Base-by-base conservation (phyloP, 768 basidiomycete genomes). In the Lyophyllum semitale region DNA sequence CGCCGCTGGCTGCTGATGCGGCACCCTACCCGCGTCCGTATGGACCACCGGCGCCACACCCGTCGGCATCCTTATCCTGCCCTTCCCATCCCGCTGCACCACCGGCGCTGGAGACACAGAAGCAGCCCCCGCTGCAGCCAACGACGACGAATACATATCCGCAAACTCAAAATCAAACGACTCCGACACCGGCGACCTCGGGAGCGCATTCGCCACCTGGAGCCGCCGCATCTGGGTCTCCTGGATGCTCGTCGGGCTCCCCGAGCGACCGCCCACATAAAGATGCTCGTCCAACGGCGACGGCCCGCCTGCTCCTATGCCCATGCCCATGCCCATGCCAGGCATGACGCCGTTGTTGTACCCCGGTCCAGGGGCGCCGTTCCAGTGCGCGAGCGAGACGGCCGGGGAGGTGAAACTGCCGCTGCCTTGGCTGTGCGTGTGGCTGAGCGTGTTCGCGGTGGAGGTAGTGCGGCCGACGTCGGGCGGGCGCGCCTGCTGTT, bases 221-320 rank as follows among this genome's bases (percentile, higher is more conserved):
- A 79, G 61, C 43, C 61, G 55, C 13, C 62, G 60, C n/a, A 69
- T 51, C n/a, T 67, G 68, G 27, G 64, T 70, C 50, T 78, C 73
- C 52, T 72, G 72, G 52, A 76, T 56, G 57, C 73, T 76, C 54
- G 71, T 70, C n/a, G 77, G 77, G 54, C 75, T 79, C 6, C 76
- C 77, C 0, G 71, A 58, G 17, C 77, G 73, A n/a, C 62, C 54
- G 20, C 62, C 54, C 47, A 59, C 61, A 3, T 62, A 32, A n/a
- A 30, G 18, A 2, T 29, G 30, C 33, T 64, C 54, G 59, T 69
- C 50, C 26, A 55, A 29, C 12, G 40, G 41, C 2, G 54, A 40
- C 4, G 47, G 40, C 2, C 55, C 37, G 15, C 37, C 42, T 3
- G 29, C 26, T 46, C 48, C 18, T 22, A 50, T 29, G 6, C 40